Conservation (phyloP, 2,329 filamentous ascomycete species). For the Alternaria angustiovoidea region DNA sequence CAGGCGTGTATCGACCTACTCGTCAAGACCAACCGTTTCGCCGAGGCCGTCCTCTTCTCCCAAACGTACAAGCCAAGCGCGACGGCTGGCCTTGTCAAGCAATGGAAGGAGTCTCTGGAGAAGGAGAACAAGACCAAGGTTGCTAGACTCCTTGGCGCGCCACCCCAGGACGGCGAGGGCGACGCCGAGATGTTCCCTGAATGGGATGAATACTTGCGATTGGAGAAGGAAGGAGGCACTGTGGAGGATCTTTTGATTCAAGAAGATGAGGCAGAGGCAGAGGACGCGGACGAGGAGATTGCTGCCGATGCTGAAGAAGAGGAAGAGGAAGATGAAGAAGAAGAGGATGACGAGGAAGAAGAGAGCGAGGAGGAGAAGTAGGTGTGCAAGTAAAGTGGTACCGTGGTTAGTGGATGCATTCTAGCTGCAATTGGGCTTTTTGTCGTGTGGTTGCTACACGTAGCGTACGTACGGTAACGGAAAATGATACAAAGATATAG, state of each 20-base stretch:
- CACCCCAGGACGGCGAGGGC: conserved; percentile 68
- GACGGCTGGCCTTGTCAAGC: conserved; percentile 70
- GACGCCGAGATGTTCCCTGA: conserved; percentile 90
- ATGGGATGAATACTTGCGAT: conserved; percentile 87
- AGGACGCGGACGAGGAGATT: conserved; percentile 45
- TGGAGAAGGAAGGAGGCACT: conserved; percentile 76
- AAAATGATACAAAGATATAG: conserved; percentile 14
- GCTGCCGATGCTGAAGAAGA: conserved; percentile 42
- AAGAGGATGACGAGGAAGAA: conserved; percentile 28
- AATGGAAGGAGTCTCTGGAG: conserved; percentile 87
- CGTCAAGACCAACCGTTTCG: conserved; percentile 76
- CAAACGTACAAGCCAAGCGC: conserved; percentile 94
- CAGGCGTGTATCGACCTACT: conserved; percentile 83
- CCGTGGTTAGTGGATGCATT: background rate
- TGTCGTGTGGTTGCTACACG: background rate
- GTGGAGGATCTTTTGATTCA: conserved; percentile 48
- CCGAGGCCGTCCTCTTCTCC: conserved; percentile 89
- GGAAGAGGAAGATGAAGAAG: conserved; percentile 36
- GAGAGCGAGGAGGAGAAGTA: conserved; percentile 8
- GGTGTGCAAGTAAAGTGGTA: background rate
- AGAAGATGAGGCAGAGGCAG: conserved; percentile 44
- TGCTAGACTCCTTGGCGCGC: conserved; percentile 81
- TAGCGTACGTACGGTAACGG: conserved; percentile 1
- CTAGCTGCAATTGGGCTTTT: background rate
- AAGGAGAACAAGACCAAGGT: conserved; percentile 86